Evolutionary conservation across 495 filamentous ascomycete species (phyloP), one percentile per base, ranked within the genome.

Genomic region (Lasiosphaeria hispida): DNA sequence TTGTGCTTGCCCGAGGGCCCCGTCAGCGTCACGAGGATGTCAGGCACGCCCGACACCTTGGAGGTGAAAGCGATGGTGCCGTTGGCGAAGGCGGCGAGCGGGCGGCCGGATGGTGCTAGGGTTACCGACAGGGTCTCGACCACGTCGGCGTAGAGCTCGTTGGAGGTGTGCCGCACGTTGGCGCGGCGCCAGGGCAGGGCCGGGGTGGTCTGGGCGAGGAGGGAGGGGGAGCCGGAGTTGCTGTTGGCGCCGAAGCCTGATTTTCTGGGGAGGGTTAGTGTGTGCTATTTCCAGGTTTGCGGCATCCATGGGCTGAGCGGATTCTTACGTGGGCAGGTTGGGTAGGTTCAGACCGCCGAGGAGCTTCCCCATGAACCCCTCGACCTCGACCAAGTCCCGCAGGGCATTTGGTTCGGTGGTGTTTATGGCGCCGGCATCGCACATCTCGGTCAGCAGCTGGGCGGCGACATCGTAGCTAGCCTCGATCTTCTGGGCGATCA

Each of bases 111-210:
- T 0, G 94, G 94, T 0, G 94, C 91, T 49, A 97, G 80, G 1
- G 85, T 94, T 4, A 96, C 89, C 0, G 84, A 84, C 0, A 99
- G 80, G 4, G 89, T 88, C 75, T 99, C 94, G 43, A 99, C 83
- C 2, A 99, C 82, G 70, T 99, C 94, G 40, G 96, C 94, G 70
- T 99, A 97, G 36, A 99, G 83, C 72, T 97, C 93, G 72, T 97
- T 97, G 48, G 88, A 93, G 6, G 92, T 97, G 70, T 99, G 95
- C 8, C 91, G 85, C 54, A 99, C 94, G 65, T 94, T 95, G 37
- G 91, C 82, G 34, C 91, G 82, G 45, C 94, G 84, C 94, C 94
- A 99, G 6, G 92, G 92, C 51, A 84, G 59, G 10, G 81, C 77
- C 0, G 78, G 73, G 1, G 74, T 71, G 62, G 69, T 75, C 34